phyloP scores from a whole-genome alignment of 1,284 basidiomycete genomes.

The Marasmius fiardii region DNA sequence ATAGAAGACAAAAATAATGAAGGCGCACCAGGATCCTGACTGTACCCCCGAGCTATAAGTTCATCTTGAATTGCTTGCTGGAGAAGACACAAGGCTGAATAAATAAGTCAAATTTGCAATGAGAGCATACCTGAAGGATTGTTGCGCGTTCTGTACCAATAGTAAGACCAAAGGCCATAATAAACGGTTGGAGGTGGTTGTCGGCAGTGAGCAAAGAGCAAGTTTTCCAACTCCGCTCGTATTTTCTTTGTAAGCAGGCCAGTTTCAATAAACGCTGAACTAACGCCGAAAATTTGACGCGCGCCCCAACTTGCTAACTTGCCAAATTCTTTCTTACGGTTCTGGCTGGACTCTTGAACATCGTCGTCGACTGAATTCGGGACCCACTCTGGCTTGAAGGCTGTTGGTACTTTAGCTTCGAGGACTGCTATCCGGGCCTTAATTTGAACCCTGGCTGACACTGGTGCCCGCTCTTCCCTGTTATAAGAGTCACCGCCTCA shows the following conservation, averaged over 20 bases:
- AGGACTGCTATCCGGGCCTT: no score
- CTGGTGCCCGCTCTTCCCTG: no score
- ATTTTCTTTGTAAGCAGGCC: not conserved
- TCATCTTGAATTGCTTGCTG: constrained; percentile 82
- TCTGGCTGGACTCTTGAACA: no score
- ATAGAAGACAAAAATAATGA: constrained; percentile 7
- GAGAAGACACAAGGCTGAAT: constrained; percentile 9
- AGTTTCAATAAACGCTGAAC: not conserved
- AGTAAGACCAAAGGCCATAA: constrained; percentile 71
- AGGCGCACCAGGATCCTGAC: constrained; percentile 68
- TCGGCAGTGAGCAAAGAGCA: constrained; percentile 11
- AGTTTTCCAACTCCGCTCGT: constrained; percentile 12
- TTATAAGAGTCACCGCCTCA: no score
- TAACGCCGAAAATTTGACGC: no score
- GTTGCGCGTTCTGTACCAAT: constrained; percentile 78
- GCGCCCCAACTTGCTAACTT: no score
- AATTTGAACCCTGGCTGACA: no score
- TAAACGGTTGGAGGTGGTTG: constrained; percentile 17
- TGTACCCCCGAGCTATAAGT: constrained; percentile 73
- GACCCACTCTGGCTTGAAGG: no score
- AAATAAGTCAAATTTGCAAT: not conserved
- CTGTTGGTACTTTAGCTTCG: no score
- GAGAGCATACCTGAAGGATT: constrained; percentile 58
- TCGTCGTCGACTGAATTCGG: no score
- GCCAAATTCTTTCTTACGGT: no score